Conservation (phyloP, 257 asterid genomes). For the Cinchona pubescens region DNA sequence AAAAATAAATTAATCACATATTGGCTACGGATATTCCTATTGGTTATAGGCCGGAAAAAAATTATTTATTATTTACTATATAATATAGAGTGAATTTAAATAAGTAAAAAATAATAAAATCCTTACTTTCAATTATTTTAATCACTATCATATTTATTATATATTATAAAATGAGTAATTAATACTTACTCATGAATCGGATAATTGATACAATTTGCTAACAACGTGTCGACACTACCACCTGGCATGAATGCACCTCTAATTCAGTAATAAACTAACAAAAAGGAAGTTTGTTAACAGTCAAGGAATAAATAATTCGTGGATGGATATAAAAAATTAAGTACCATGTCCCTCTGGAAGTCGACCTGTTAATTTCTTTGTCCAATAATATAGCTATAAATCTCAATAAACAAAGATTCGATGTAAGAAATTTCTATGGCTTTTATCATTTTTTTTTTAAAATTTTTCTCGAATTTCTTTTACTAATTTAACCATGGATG, state of each 20-base stretch:
- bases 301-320: not conserved
- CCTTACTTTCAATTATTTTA: too few relatives aligned
- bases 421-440: not conserved
- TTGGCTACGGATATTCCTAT: not conserved
- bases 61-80: too few relatives aligned
- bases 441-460: conserved; percentile 2
- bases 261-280: not conserved
- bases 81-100: too few relatives aligned
- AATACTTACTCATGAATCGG: too few relatives aligned
- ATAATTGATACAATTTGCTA: not conserved
- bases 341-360: not conserved
- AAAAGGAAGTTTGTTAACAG: not conserved
- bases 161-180: too few relatives aligned
- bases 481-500: not conserved
- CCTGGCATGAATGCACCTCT: not conserved
- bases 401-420: not conserved
- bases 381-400: conserved; percentile 11
- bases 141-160: too few relatives aligned
- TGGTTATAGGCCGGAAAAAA: conserved; percentile 1
- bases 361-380: not conserved
- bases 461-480: not conserved
- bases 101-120: too few relatives aligned
- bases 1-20: not conserved
- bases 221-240: not conserved
- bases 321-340: not conserved